Conservation (phyloP, 176 grass and related monocot species). For the Oryza meyeriana region DNA sequence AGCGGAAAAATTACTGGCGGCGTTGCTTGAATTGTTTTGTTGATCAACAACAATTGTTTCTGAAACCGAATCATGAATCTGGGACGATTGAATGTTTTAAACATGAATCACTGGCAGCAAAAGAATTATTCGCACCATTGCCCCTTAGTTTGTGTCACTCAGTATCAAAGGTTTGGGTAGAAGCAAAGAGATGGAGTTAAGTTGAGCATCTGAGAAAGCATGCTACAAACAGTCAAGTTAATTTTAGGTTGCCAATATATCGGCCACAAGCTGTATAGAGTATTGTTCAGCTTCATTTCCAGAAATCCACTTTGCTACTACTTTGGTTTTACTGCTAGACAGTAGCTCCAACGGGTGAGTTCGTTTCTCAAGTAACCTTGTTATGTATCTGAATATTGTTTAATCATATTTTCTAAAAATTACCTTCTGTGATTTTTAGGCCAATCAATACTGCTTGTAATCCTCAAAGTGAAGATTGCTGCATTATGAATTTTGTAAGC, state of each 20-base stretch:
- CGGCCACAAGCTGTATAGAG: neutral
- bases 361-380: neutral
- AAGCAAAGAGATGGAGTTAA: constrained; percentile 62
- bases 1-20: neutral
- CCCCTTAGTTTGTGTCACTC: neutral
- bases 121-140: neutral
- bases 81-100: neutral
- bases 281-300: neutral
- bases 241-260: neutral
- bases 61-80: neutral
- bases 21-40: neutral
- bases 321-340: neutral
- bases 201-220: constrained; percentile 62
- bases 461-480: neutral
- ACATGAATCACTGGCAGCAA: neutral
- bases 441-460: neutral
- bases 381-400: neutral
- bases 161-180: constrained; percentile 60
- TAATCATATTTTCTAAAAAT: neutral
- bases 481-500: neutral
- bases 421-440: neutral
- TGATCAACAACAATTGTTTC: neutral
- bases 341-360: neutral
- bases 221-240: constrained; percentile 49
- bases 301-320: neutral